Evolutionary conservation across 495 filamentous ascomycete species (phyloP), one percentile per base, ranked within the genome.

Genomic region (Aspergillus diversus): DNA sequence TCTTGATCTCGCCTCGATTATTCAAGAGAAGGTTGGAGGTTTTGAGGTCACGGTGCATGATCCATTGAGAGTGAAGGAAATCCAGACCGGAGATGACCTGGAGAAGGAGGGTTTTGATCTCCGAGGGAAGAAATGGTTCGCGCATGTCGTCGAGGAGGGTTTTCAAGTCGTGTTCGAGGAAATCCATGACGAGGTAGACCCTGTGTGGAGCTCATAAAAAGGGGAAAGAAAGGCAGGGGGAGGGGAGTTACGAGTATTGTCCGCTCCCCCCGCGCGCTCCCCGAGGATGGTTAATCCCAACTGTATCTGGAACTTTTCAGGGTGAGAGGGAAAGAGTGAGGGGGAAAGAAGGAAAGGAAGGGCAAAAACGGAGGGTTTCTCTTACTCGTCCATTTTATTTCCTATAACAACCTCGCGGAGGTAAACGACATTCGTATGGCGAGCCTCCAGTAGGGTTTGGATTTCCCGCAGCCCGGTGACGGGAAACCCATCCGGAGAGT

Each of bases 91-190:
- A 88, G 13, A 86, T 78, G 46, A 99, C 87, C 70, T 99, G 95
- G 0, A 86, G 80, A 8, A 98, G 83, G 3, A 99, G 83, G 0
- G 92, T 94, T 76, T 99, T 99, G 69, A 90, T 88, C 72, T 99
- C 95, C 35, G 93, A 97, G 13, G 90, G 88, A 53, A 96, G 84
- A 77, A 99, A 99, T 0, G 94, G 93, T 68, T 97, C 92, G 53
- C 88, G 83, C 92, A 97, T 97, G 70, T 93, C 91, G 66, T 96
- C 91, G 63, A 94, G 89, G 60, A 99, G 84, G 60, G 91, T 90
- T 79, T 96, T 97, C 63, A 99, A 89, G 75, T 99, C 95, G 81
- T 99, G 95, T 81, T 97, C 94, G 71, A 97, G 82, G 79, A 98
- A 99, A 75, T 97, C 93, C 86, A 99, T 93, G 60, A 99, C 95